Base-by-base conservation (phyloP, 2,329 filamentous ascomycete species). In the Lasiodiplodia hormozganensis region DNA sequence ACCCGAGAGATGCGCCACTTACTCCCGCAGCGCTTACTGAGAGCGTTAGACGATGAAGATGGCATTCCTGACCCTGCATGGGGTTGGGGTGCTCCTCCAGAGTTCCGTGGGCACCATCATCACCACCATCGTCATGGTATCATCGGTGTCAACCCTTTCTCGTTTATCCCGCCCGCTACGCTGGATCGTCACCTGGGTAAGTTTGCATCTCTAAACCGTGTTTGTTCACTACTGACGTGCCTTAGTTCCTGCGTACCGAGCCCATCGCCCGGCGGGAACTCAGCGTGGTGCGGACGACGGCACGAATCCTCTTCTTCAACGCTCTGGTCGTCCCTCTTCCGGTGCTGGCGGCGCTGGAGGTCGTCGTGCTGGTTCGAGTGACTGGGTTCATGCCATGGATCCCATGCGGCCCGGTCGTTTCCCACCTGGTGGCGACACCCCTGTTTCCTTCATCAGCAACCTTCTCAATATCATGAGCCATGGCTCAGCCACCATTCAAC, bases 261-360 rank as follows among this genome's bases (percentile, higher is more conserved):
- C 82, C 8, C 86, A 89, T 73, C 84, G 88, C 68, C 79, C 85
- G 65, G 84, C 84, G 57, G 82, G 81, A 23, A 83, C 86, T 38
- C 81, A 87, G 65, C 85, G 87, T 68, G 85, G 85, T 34, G 85
- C 87, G 40, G 93, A 97, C 71, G 94, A 97, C 76, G 94, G 93
- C 3, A 85, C 89, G 25, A 97, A 98, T 75, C 95, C 95, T 53
- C 85, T 98, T 14, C 87, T 98, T 66, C 91, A 94, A 71, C 90
- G 92, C 68, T 79, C 80, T 56, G 82, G 81, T 69, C 76, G 78
- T 25, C 70, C 75, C 5, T 69, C 73, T 25, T 68, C 73, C 21
- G 74, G 75, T n/a, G 18, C 70, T 62, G 31, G 56, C 23, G 28
- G 47, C 25, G n/a, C 47, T n/a, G 49, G 34, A 16, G 47, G 53